These are phyloP conservation scores for Phascolomyces articulosus DNA, from an alignment of 371 early-diverging fungal species.

Conservation along the genomic window DNA sequence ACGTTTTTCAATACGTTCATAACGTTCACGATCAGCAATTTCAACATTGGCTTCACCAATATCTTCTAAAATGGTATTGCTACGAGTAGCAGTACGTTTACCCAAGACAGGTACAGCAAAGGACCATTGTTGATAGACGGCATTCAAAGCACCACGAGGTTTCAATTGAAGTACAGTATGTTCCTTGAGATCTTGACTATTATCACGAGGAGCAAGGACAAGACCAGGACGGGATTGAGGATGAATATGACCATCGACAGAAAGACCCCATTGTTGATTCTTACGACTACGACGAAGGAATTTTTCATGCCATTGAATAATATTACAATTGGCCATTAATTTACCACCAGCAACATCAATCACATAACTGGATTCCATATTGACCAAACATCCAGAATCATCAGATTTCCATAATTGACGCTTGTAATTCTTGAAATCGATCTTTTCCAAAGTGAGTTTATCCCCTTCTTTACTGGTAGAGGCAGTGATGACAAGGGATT, in stretches of 20 bases:
- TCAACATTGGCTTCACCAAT: conserved; percentile 20
- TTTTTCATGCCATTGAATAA: conserved; percentile 45
- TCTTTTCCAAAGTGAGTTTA: conserved; percentile 32
- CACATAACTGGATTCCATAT: conserved; percentile 55
- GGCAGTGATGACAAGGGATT: conserved; percentile 33
- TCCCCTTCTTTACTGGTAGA: conserved; percentile 35
- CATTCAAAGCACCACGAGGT: conserved; percentile 28
- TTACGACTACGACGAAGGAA: conserved; percentile 38
- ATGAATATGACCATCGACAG: conserved; percentile 49
- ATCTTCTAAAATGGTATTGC: conserved; percentile 20
- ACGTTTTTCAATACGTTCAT: conserved; percentile 34
- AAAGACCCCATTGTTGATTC: conserved; percentile 51
- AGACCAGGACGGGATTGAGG: conserved; percentile 34
- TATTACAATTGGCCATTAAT: conserved; percentile 27
- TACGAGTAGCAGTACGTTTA: conserved; percentile 21
- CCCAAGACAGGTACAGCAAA: conserved; percentile 42
- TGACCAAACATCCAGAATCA: conserved; percentile 51
- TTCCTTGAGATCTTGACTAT: conserved; percentile 20
- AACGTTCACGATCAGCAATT: conserved; percentile 26
- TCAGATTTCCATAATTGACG: conserved; percentile 62
- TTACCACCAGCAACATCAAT: conserved; percentile 57
- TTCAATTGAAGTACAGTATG: conserved; percentile 29
- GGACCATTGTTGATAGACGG: conserved; percentile 41
- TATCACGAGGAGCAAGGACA: conserved; percentile 29
- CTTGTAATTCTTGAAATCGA: conserved; percentile 37